A percentile compares a stretch with the other conserved stretches of the same genome.
Evolutionary conservation across 2,329 filamentous ascomycete species (phyloP).

Genomic region (Cercospora sp.): DNA sequence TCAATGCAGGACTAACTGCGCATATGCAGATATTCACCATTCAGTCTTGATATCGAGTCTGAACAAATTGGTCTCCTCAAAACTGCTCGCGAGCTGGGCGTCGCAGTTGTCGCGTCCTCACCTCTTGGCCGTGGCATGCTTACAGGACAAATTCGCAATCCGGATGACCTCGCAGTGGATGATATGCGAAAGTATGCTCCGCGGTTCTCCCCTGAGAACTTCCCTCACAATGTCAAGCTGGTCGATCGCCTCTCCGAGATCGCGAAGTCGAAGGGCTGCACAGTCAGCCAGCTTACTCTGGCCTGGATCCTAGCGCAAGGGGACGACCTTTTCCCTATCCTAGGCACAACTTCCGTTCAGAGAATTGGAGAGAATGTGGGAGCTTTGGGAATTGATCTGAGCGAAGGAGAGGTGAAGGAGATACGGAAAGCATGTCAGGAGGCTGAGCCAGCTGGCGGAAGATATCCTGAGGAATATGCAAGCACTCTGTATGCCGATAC

Average conservation of each 20-base stretch:
- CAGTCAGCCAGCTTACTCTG: background rate
- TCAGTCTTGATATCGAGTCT: background rate
- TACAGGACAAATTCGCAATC: background rate
- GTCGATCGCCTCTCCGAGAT: background rate
- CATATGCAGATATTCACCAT: background rate
- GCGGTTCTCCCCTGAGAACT: background rate
- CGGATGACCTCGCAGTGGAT: background rate
- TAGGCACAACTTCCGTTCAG: background rate
- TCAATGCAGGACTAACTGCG: too few relatives aligned
- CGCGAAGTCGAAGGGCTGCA: background rate
- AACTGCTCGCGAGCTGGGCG: background rate
- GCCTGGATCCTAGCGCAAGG: background rate
- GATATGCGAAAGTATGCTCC: background rate
- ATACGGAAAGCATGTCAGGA: background rate
- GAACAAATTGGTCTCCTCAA: background rate
- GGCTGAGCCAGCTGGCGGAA: background rate
- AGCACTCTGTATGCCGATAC: background rate
- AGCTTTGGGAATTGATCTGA: background rate
- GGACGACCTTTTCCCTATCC: background rate
- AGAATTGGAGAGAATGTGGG: background rate
- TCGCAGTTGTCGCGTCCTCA: background rate
- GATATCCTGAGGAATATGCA: background rate
- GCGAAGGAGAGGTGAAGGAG: background rate
- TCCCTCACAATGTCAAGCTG: background rate
- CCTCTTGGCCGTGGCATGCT: background rate